A percentile compares a stretch with the other conserved stretches of the same genome.
These are phyloP conservation scores for Backusella luteola DNA, from an alignment of 192 early-diverging fungal species.

Conservation along the genomic window DNA sequence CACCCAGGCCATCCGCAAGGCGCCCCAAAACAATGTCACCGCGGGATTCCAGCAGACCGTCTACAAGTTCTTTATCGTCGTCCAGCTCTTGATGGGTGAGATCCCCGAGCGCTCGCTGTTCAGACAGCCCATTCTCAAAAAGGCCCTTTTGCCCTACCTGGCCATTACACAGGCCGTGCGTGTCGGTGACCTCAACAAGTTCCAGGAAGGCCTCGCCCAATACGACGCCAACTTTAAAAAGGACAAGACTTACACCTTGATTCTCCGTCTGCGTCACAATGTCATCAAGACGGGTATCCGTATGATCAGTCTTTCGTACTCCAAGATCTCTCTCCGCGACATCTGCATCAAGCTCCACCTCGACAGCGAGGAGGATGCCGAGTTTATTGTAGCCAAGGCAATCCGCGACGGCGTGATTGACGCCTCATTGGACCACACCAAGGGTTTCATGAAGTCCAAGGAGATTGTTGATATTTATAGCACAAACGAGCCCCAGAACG, in stretches of 20 bases:
- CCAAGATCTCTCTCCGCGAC: conserved; percentile 93
- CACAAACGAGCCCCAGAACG: conserved; percentile 93
- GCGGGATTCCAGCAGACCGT: conserved; percentile 93
- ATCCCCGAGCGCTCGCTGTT: conserved; percentile 96
- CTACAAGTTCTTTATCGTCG: conserved; percentile 94
- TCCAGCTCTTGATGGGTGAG: conserved; percentile 98
- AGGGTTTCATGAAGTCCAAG: conserved; percentile 90
- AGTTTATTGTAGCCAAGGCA: conserved; percentile 98
- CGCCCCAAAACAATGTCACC: conserved; percentile 78
- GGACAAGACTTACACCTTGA: conserved; percentile 90
- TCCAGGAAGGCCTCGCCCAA: conserved; percentile 82
- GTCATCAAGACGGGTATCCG: conserved; percentile 99
- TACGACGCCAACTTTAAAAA: conserved; percentile 74
- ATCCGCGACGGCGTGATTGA: conserved; percentile 99
- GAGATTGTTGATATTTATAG: conserved; percentile 95
- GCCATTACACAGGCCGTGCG: conserved; percentile 96
- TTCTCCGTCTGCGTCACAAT: conserved; percentile 96
- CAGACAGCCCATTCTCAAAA: conserved; percentile 80
- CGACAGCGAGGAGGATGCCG: conserved; percentile 98
- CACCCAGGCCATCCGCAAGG: conserved; percentile 94
- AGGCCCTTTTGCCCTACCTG: conserved; percentile 88
- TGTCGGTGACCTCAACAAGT: conserved; percentile 90
- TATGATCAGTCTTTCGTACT: conserved; percentile 94
- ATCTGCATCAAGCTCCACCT: conserved; percentile 96
- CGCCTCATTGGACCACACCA: conserved; percentile 93